Percentiles rank a stretch among this genome's conserved stretches.
Conservation (phyloP, 805 yeast species). For the Wickerhamiella cacticola region DNA sequence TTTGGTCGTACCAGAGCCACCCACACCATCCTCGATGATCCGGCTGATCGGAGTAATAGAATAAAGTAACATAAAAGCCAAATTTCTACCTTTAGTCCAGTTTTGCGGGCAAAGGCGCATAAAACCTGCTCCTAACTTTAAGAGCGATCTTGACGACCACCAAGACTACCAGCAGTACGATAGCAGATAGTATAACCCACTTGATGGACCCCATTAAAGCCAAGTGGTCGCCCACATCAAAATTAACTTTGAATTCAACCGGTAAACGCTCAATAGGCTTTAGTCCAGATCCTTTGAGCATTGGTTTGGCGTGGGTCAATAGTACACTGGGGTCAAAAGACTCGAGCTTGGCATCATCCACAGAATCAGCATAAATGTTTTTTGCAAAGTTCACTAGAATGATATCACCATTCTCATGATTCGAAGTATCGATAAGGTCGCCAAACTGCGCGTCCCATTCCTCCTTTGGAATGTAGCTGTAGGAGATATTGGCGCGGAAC, state of each 20-base stretch:
- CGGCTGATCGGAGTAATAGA: too few species aligned
- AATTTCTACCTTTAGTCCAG: not conserved
- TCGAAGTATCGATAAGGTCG: conserved; percentile 11
- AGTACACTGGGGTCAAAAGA: not conserved
- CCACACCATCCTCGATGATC: too few species aligned
- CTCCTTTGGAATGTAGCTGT: conserved; percentile 16
- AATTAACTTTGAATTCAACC: not conserved
- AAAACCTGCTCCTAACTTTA: not conserved
- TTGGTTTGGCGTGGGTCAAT: not conserved
- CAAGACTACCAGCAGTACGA: not conserved
- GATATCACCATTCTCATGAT: conserved; percentile 16
- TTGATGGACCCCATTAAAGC: not conserved
- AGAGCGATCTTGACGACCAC: not conserved
- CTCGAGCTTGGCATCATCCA: conserved; percentile 5
- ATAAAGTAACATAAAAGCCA: not conserved
- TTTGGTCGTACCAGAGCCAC: too few species aligned
- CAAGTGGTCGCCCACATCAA: conserved; percentile 2
- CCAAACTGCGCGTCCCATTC: conserved; percentile 15
- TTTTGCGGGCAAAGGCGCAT: not conserved
- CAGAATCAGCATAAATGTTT: conserved; percentile 16
- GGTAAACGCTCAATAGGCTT: not conserved
- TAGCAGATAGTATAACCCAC: not conserved
- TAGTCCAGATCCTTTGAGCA: not conserved
- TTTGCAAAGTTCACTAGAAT: conserved; percentile 19
- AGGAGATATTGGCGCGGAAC: conserved; percentile 17